phyloP scores from a whole-genome alignment of 2,329 filamentous ascomycete genomes.

The Didymellaceae sp. region DNA sequence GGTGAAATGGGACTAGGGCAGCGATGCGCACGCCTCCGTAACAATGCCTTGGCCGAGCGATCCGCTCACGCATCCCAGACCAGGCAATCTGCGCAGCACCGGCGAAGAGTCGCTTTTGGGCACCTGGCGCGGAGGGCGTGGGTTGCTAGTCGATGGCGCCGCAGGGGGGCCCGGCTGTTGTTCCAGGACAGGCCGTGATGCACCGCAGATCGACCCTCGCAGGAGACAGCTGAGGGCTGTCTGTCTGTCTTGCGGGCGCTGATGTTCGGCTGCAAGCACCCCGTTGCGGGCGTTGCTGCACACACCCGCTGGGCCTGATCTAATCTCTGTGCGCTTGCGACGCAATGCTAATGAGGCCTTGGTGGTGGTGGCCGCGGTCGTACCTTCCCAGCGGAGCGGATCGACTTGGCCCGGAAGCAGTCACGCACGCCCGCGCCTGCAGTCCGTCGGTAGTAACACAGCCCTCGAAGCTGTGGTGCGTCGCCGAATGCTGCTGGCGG shows the following conservation, averaged over 20 bases:
- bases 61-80: constrained; percentile 44
- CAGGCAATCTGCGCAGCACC: constrained; percentile 47
- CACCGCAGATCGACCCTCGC: constrained; percentile 50
- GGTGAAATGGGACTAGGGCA: constrained; percentile 37
- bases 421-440: constrained; percentile 19
- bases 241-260: constrained; percentile 18
- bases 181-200: constrained; percentile 50
- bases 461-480: constrained; percentile 14
- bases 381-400: constrained; percentile 27
- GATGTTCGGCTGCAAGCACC: constrained; percentile 35
- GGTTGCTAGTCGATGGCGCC: constrained; percentile 21
- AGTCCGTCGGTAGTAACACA: constrained; percentile 16
- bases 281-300: too few species aligned
- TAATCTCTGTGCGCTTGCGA: background rate
- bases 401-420: constrained; percentile 25
- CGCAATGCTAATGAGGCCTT: background rate
- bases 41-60: constrained; percentile 45
- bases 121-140: constrained; percentile 41
- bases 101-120: constrained; percentile 49
- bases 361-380: constrained; percentile 4
- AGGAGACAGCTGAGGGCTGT: constrained; percentile 33
- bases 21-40: constrained; percentile 42
- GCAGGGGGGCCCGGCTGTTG: constrained; percentile 31
- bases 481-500: constrained; percentile 18
- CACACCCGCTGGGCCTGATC: constrained; percentile 13